Evolutionary conservation across 2,329 filamentous ascomycete genomes (phyloP).

Genomic region (Blumeriella jaapii): DNA sequence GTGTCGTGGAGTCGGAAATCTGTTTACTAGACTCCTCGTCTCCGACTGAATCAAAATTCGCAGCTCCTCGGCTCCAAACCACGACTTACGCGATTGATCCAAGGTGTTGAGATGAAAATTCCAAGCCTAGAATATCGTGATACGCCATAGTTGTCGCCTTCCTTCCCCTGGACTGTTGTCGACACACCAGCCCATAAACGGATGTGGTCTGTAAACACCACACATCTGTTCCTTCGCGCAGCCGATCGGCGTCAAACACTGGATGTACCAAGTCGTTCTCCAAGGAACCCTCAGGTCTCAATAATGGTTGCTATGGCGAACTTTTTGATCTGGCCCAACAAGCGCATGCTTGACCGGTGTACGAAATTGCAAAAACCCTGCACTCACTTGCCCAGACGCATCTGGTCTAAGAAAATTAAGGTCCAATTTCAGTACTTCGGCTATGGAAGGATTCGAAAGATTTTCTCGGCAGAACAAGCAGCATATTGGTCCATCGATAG

Average conservation of each 20-base stretch:
- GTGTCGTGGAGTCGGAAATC: no score
- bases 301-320: constrained; percentile 1
- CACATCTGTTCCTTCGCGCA: background rate
- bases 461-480: constrained; percentile 2
- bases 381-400: constrained; percentile 1
- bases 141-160: background rate
- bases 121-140: background rate
- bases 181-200: background rate
- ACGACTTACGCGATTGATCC: background rate
- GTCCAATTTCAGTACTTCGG: background rate
- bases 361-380: background rate
- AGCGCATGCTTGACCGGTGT: background rate
- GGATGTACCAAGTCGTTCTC: background rate
- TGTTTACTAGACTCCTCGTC: no score
- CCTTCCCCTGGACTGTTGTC: background rate
- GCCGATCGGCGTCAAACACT: background rate
- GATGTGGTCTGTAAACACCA: constrained; percentile 2
- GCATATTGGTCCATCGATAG: constrained; percentile 1
- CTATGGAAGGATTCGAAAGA: constrained; percentile 1
- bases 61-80: no score
- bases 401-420: background rate
- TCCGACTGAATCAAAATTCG: no score
- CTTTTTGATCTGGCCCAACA: background rate
- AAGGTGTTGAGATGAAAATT: background rate
- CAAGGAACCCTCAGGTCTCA: background rate